A percentile compares a stretch with the other conserved stretches of the same genome.
These are phyloP conservation scores for Schizothecium vesticola DNA, from an alignment of 495 filamentous ascomycete species.

Conservation along the genomic window DNA sequence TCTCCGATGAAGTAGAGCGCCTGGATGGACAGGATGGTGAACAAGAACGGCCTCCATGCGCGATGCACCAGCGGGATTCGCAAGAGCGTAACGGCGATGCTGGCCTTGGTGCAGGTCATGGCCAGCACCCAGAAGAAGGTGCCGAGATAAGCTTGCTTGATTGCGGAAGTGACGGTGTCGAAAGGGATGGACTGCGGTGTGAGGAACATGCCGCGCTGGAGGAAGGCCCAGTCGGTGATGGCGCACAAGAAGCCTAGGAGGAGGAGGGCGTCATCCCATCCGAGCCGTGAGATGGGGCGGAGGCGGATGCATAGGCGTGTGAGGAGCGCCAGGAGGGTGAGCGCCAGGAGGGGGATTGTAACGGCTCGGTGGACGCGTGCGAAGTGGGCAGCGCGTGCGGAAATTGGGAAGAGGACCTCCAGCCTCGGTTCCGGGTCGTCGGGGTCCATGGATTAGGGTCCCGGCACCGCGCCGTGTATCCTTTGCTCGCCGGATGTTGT, in stretches of 20 bases:
- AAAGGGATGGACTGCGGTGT: slow-evolving; percentile 1
- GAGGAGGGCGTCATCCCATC: slow-evolving; percentile 18
- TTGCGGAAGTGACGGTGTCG: neutral
- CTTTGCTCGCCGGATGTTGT: too few relatives aligned
- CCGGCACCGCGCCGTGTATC: too few relatives aligned
- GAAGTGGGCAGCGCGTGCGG: slow-evolving; percentile 12
- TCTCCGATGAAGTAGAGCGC: slow-evolving; percentile 11
- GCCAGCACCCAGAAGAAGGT: slow-evolving; percentile 16
- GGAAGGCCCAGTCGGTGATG: slow-evolving; percentile 14
- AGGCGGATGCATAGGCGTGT: slow-evolving; percentile 15
- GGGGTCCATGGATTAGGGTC: too few relatives aligned
- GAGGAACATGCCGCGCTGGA: slow-evolving; percentile 4
- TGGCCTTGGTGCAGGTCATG: slow-evolving; percentile 22
- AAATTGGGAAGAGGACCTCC: slow-evolving; percentile 1
- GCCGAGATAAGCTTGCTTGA: slow-evolving; percentile 12
- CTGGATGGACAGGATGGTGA: slow-evolving; percentile 5
- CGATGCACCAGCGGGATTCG: slow-evolving; percentile 10
- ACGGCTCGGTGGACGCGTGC: slow-evolving; percentile 14
- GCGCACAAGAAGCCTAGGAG: slow-evolving; percentile 14
- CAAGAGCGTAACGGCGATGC: slow-evolving; percentile 16
- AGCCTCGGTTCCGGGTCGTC: too few relatives aligned
- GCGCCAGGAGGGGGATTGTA: slow-evolving; percentile 14
- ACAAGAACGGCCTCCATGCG: slow-evolving; percentile 3
- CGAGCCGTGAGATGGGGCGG: slow-evolving; percentile 18
- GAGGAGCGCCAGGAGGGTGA: slow-evolving; percentile 13